These are phyloP conservation scores for Quambalaria eucalypti DNA, from an alignment of 1,284 basidiomycete species.

Conservation along the genomic window DNA sequence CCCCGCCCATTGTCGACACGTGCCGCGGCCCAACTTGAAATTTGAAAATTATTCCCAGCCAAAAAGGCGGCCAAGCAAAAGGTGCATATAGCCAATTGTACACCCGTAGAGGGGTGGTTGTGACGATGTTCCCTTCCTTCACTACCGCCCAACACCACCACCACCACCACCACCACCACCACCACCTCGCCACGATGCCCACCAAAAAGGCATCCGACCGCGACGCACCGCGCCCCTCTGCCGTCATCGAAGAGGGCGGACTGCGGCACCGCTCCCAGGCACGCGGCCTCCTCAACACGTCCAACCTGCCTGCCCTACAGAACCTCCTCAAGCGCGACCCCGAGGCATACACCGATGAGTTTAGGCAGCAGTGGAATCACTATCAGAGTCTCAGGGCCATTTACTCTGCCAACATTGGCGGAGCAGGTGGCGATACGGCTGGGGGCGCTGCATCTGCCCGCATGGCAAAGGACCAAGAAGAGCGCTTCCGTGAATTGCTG, in stretches of 20 bases:
- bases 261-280: constrained; percentile 37
- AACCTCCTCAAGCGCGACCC: constrained; percentile 92
- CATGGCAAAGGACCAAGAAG: constrained; percentile 60
- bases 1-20: too few species aligned
- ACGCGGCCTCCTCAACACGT: constrained; percentile 40
- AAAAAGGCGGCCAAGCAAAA: too few species aligned
- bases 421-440: background rate
- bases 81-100: too few species aligned
- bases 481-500: constrained; percentile 62
- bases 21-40: too few species aligned
- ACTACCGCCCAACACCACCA: background rate
- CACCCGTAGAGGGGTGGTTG: too few species aligned
- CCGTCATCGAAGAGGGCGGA: constrained; percentile 35
- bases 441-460: constrained; percentile 39
- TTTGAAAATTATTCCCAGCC: too few species aligned
- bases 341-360: constrained; percentile 83
- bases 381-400: constrained; percentile 80
- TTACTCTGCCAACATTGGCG: constrained; percentile 52
- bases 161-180: background rate
- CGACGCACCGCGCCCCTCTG: constrained; percentile 3
- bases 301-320: constrained; percentile 64
- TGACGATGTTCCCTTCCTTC: too few species aligned
- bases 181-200: background rate
- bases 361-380: constrained; percentile 96
- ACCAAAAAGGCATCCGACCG: background rate